Evolutionary conservation across 2,329 filamentous ascomycete species (phyloP), one percentile per base, ranked within the genome.

Genomic region (Ceratocystis destructans): DNA sequence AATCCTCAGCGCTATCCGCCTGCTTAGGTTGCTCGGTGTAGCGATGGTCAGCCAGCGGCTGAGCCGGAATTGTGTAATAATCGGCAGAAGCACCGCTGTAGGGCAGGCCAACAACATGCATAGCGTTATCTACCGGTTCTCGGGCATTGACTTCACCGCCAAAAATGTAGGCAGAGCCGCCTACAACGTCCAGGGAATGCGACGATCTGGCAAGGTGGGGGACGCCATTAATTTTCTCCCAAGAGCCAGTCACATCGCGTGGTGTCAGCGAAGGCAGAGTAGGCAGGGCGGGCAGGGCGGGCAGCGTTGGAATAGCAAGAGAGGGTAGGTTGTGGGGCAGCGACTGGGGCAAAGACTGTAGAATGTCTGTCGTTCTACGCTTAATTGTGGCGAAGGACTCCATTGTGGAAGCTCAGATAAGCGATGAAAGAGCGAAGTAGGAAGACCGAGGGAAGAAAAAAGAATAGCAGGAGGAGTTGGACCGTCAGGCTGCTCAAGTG

Each of bases 141-240:
- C 85, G 80, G 2, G 87, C 81, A 59, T 79, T 76, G 67, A 86
- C 75, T 74, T 94, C 89, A 70, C 90, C 90, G 68, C 90, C 90
- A 72, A 91, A 95, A 71, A 95, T 79, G 74, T 84, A 87, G 53
- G 82, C 80, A 48, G 76, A 76, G 31, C 79, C 76, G 44, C 76
- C 76, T 61, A 86, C 73, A 59, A 87, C 80, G 55, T 88, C 81
- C 70, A 91, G 73, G 2, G 83, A 82, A 72, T 94, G 89, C 0
- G 89, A 91, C 1, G 89, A 93, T 65, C 89, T 85, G 48, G 84
- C 83, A 6, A 91, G 79, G 0, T 78, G 70, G 2, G 82, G 79
- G 44, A 82, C 72, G 46, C 55, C 64, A 50, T 78, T 73, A 71
- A 87, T 78, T 70, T 80, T 81, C 71, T 85, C 79, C 84, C 84